Base-by-base conservation (phyloP, 805 yeast species). In the Nakazawaea holstii region DNA sequence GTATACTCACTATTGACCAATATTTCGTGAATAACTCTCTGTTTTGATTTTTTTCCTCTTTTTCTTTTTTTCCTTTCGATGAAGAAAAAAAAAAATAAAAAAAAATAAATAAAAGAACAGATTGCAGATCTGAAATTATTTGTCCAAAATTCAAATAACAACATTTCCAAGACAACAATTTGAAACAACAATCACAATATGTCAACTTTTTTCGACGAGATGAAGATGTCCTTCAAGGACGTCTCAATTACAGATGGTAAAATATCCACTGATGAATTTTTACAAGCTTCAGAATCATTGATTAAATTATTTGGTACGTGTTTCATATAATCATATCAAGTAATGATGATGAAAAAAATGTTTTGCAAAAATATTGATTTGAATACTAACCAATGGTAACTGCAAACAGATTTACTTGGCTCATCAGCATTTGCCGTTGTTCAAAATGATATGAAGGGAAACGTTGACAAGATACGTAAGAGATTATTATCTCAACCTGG, bases 401-500 rank as follows among this genome's bases (percentile, higher is more conserved):
- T 49, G 40, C 35, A 44, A 38, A 42, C 41, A 71, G 80, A 89
- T 63, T 72, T 89, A 41, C 73, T 89, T 53, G 95, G 95, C 24
- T 85, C 94, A 17, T 71, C 94, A 30, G 95, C 96, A 11, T 89
- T 89, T 58, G 65, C 80, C 13, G 89, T 87, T 36, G 96, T 89
- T 49, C 95, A 87, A 63, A 84, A 74, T 55, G 97, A 89, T 64
- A 82, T 89, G 87, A 82, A 77, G 30, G 97, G 97, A 35, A 89
- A 89, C 67, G 84, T 89, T 64, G 72, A 73, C 50, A 89, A 89
- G 66, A 77, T 89, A 55, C 74, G 90, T 54, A 71, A 80, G 41
- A 78, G 83, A 59, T 73, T 84, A 53, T 72, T 82, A 50, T 73
- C 80, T 7, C 76, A 80, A 48, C 95, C 95, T 39, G 77, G 69